phyloP scores from a whole-genome alignment of 257 asterid genomes.

The Penstemon newberryi region DNA sequence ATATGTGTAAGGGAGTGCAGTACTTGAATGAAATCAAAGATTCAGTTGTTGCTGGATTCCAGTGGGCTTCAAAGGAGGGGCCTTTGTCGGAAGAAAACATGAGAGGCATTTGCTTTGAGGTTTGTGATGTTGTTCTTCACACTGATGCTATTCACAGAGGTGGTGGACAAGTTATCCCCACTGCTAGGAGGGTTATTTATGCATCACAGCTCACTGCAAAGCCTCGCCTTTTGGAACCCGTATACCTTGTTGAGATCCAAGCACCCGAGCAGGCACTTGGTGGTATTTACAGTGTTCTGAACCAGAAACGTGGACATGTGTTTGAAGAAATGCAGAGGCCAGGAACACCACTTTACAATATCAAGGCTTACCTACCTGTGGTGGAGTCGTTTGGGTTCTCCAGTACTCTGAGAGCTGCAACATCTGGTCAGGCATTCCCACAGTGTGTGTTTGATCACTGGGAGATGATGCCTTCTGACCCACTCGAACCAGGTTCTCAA shows the following conservation, averaged over 20 bases:
- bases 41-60: constrained; percentile 22
- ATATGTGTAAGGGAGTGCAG: constrained; percentile 23
- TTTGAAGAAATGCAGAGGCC: constrained; percentile 23
- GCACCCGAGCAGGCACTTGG: constrained; percentile 25
- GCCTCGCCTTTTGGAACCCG: constrained; percentile 19
- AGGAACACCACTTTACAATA: constrained; percentile 16
- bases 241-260: constrained; percentile 14
- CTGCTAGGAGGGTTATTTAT: constrained; percentile 19
- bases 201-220: constrained; percentile 19
- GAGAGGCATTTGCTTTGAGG: constrained; percentile 21
- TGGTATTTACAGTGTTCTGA: constrained; percentile 23
- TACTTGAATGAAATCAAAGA: constrained; percentile 18
- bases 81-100: constrained; percentile 17
- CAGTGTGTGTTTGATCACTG: constrained; percentile 24
- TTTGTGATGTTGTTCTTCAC: constrained; percentile 17
- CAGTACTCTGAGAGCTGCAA: constrained; percentile 4
- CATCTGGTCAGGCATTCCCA: constrained; percentile 23
- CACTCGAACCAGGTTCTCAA: neutral
- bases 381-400: constrained; percentile 21
- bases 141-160: constrained; percentile 24
- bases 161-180: constrained; percentile 21
- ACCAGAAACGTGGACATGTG: constrained; percentile 21
- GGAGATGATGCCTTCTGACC: constrained; percentile 18
- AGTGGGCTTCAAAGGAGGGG: constrained; percentile 22
- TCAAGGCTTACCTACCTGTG: constrained; percentile 11